A percentile compares a stretch with the other conserved stretches of the same genome.
These are phyloP conservation scores for Penstemon newberryi DNA, from an alignment of 257 asterid genomes.

Conservation along the genomic window DNA sequence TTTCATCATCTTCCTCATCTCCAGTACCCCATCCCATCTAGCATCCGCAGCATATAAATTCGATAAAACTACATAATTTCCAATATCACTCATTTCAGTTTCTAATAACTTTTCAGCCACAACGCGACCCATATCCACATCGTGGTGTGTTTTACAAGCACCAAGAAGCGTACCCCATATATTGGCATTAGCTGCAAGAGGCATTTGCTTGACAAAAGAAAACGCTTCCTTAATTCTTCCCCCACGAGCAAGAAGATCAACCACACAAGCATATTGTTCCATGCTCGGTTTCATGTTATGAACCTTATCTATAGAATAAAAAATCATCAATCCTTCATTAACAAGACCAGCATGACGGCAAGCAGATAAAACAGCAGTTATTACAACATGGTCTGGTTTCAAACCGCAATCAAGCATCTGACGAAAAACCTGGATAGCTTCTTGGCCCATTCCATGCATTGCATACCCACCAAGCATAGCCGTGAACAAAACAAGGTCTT, in stretches of 20 bases:
- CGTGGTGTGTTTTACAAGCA: slow-evolving; percentile 72
- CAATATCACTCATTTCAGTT: slow-evolving; percentile 47
- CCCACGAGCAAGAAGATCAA: slow-evolving; percentile 81
- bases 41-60: slow-evolving; percentile 78
- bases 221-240: slow-evolving; percentile 70
- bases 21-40: slow-evolving; percentile 77
- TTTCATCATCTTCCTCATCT: slow-evolving; percentile 72
- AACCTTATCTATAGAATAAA: slow-evolving; percentile 50
- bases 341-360: slow-evolving; percentile 83
- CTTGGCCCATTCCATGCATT: slow-evolving; percentile 77
- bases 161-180: slow-evolving; percentile 78
- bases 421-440: slow-evolving; percentile 52
- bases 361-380: slow-evolving; percentile 78
- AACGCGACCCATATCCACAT: slow-evolving; percentile 53
- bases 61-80: slow-evolving; percentile 70
- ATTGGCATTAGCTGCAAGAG: slow-evolving; percentile 56
- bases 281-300: slow-evolving; percentile 60
- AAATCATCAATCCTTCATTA: slow-evolving; percentile 61
- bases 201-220: slow-evolving; percentile 55
- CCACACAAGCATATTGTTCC: slow-evolving; percentile 83
- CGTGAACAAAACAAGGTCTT: slow-evolving; percentile 71
- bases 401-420: slow-evolving; percentile 60
- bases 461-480: slow-evolving; percentile 91
- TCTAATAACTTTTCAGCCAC: slow-evolving; percentile 50
- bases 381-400: slow-evolving; percentile 67